phyloP scores from a whole-genome alignment of 106 monocot genomes.

The Allium sativum region DNA sequence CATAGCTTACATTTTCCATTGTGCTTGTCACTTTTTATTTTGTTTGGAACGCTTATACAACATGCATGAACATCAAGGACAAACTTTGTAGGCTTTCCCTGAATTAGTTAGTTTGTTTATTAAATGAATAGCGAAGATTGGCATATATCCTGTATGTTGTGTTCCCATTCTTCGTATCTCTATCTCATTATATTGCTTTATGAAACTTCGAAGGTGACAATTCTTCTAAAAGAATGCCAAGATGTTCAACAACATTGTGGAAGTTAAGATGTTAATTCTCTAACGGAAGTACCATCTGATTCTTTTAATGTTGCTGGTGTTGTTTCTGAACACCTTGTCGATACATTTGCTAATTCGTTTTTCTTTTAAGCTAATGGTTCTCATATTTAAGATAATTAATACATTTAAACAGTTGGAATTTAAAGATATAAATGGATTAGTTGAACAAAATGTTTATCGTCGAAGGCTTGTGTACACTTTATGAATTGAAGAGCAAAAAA shows the following conservation, averaged over 20 bases:
- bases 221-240: conserved; percentile 94
- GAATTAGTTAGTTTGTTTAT: too few relatives aligned
- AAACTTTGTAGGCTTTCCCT: too few relatives aligned
- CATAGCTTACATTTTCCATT: too few relatives aligned
- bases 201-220: conserved; percentile 37
- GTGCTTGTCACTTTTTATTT: too few relatives aligned
- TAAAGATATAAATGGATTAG: conserved; percentile 75
- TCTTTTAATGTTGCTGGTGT: conserved; percentile 9
- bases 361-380: background rate
- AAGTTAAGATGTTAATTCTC: conserved; percentile 13
- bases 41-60: too few relatives aligned
- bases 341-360: conserved; percentile 7
- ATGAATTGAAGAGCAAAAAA: conserved; percentile 33
- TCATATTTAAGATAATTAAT: background rate
- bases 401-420: conserved; percentile 52
- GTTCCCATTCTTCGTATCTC: background rate
- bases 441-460: conserved; percentile 80
- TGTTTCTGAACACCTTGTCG: conserved; percentile 32
- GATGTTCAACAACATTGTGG: conserved; percentile 93
- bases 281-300: conserved; percentile 11
- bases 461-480: conserved; percentile 52
- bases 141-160: too few relatives aligned
- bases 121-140: too few relatives aligned
- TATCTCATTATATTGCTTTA: background rate
- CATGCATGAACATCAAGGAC: too few relatives aligned